Base-by-base conservation (phyloP, 2,329 filamentous ascomycete species). In the Hirsutella minnesotensis region DNA sequence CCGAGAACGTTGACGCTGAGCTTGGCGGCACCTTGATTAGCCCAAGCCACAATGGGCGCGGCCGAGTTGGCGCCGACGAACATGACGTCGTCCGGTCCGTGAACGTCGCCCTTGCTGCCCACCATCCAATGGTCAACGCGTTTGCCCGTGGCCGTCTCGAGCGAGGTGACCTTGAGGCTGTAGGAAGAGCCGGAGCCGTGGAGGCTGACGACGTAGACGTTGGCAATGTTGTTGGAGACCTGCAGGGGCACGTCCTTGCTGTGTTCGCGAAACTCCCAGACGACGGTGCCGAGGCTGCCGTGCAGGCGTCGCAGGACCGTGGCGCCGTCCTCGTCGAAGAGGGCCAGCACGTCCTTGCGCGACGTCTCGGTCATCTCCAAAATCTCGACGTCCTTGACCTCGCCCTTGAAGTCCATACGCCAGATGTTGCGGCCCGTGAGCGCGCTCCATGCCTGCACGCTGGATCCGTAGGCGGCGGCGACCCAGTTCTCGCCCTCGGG, bases 391-490 rank as follows among this genome's bases (percentile, higher is more conserved):
- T 86, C 85, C 56, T 73, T 75, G 16, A 83, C 69, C 36, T 58
- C 57, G 18, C 73, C 82, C 7, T 61, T 57, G 44, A 86, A 78
- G 39, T 70, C 67, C 35, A 72, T 71, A 45, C 78, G 77, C 87
- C 92, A 98, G 31, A 79, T 70, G 49, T 85, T 75, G 54, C 83
- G 79, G 22, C 92, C 92, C 53, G 82, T 85, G 39, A 83, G 69
- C 30, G 87, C 86, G 63, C 86, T 83, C 89, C 89, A 96, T 13
- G 83, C 77, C 42, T 83, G 76, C 22, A 95, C 78, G 39, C 75
- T 73, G 48, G 70, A 69, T 15, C 82, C 86, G 31, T 80, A 65
- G 1, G 83, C 88, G 51, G 83, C 83, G 31, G 88, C 74, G 16
- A 96, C 67, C 58, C 81, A 83, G 51, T 83, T 79, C 58, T 90